Percentiles rank a stretch among this genome's conserved stretches.
phyloP scores from a whole-genome alignment of 2,329 filamentous ascomycete species.

The Neospermospora avenae region DNA sequence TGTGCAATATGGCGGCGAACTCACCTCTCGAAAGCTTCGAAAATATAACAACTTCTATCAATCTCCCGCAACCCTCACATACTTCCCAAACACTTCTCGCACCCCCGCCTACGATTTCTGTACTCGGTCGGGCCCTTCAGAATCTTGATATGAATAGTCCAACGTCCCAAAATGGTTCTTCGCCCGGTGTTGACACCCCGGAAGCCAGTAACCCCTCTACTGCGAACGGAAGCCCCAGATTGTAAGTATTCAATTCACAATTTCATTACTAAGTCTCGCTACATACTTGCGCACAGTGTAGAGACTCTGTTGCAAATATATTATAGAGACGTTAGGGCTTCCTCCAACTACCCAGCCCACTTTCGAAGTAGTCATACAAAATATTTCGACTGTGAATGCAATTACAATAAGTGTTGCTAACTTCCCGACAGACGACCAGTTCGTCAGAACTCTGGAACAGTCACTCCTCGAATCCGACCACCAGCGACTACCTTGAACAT shows the following conservation, averaged over 20 bases:
- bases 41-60: conserved; percentile 11
- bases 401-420: conserved; percentile 11
- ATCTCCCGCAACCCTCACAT: conserved; percentile 4
- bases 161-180: conserved; percentile 3
- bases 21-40: conserved; percentile 3
- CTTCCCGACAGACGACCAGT: conserved; percentile 53
- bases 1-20: conserved; percentile 10
- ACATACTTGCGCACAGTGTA: background rate
- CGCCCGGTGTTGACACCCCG: background rate
- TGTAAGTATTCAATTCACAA: conserved; percentile 27
- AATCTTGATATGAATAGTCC: conserved; percentile 7
- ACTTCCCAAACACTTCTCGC: background rate
- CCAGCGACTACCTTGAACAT: conserved; percentile 96
- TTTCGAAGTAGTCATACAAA: background rate
- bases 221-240: conserved; percentile 33
- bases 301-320: background rate
- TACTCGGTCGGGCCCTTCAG: conserved; percentile 15
- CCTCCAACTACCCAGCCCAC: background rate
- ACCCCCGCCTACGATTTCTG: conserved; percentile 3
- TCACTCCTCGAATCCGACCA: conserved; percentile 72
- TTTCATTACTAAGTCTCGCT: background rate
- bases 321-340: background rate
- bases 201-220: conserved; percentile 28
- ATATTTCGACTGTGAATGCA: background rate
- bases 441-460: conserved; percentile 70